Percentiles rank a stretch among this genome's conserved stretches.
Evolutionary conservation across 2,329 filamentous ascomycete species (phyloP).

Genomic region (Dryadomyces quercivorus): DNA sequence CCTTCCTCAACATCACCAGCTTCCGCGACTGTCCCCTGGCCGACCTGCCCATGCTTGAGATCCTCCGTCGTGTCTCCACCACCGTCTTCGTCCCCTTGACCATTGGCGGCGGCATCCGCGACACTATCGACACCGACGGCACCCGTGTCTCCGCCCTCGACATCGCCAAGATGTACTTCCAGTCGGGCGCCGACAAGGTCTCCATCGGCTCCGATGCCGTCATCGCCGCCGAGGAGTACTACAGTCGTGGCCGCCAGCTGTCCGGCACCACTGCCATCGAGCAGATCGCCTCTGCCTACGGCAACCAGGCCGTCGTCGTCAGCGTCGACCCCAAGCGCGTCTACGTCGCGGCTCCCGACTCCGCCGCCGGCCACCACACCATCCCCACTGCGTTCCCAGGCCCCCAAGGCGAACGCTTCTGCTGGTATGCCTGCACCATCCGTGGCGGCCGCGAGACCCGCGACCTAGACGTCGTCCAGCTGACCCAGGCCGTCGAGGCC

Average conservation of each 20-base stretch:
- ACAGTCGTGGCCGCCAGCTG: slow-evolving; percentile 53
- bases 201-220: slow-evolving; percentile 95
- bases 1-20: slow-evolving; percentile 95
- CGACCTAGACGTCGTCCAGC: slow-evolving; percentile 82
- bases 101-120: slow-evolving; percentile 87
- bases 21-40: slow-evolving; percentile 91
- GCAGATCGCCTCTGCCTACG: slow-evolving; percentile 85
- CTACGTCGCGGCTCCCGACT: slow-evolving; percentile 57
- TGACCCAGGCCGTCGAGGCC: slow-evolving; percentile 79
- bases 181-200: slow-evolving; percentile 92
- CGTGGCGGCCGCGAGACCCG: slow-evolving; percentile 91
- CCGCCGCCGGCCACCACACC: slow-evolving; percentile 61
- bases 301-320: slow-evolving; percentile 92
- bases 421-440: slow-evolving; percentile 97
- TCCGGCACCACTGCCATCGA: slow-evolving; percentile 85
- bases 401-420: slow-evolving; percentile 64
- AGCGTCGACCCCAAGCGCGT: slow-evolving; percentile 88
- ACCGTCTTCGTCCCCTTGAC: slow-evolving; percentile 95
- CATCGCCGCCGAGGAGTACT: slow-evolving; percentile 82
- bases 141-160: slow-evolving; percentile 79
- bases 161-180: slow-evolving; percentile 94
- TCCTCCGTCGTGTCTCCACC: slow-evolving; percentile 72
- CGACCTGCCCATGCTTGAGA: slow-evolving; percentile 92
- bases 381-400: slow-evolving; percentile 59
- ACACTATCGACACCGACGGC: slow-evolving; percentile 81